Base-by-base conservation (phyloP, 352 stramenopile genomes). In the Thraustochytrium striatum region DNA sequence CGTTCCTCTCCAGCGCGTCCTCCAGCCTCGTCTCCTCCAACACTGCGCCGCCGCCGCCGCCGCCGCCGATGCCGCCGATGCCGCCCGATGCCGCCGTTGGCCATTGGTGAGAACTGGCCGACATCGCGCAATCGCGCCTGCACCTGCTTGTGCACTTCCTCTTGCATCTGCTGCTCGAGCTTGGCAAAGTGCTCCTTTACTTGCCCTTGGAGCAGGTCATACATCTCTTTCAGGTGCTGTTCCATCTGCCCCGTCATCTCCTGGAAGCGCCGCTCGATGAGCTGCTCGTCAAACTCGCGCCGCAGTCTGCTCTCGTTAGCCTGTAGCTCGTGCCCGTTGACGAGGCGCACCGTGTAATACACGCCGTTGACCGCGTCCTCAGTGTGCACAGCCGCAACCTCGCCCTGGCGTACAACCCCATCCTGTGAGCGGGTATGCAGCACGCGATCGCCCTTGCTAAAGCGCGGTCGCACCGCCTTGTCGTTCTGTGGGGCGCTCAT, bases 271-370 rank as follows among this genome's bases (percentile, higher is more conserved):
- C n/a, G n/a, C n/a, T n/a, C n/a, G n/a, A n/a, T n/a, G n/a, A n/a
- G n/a, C n/a, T n/a, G n/a, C n/a, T n/a, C n/a, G n/a, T 75, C 65
- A 28, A 7, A 7, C 28, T 62, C 65, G 39, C 44, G 65, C 13
- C 65, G 52, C 16, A 75, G 32, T n/a, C 61, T 75, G 35, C 61
- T 39, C 25, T 61, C 65, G 3, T 25, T 38, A 13, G 65, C 65
- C 32, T 75, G 65, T 5, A 75, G 44, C 39, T 75, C 65, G 21
- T 73, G 62, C 5, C 41, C 65, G 16, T 58, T 8, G 1, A 61
- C 65, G 21, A 75, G 52, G 13, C 65, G 65, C 21, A 75, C 44
- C 25, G 65, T 75, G 47, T 75, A 75, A 35, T 75, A 75, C 19
- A 61, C 52, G 43, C 65, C 65, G 50, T 75, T 75, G 21, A 75